These are phyloP conservation scores for Sclerotinia minor DNA, from an alignment of 2,329 filamentous ascomycete genomes.

Conservation along the genomic window DNA sequence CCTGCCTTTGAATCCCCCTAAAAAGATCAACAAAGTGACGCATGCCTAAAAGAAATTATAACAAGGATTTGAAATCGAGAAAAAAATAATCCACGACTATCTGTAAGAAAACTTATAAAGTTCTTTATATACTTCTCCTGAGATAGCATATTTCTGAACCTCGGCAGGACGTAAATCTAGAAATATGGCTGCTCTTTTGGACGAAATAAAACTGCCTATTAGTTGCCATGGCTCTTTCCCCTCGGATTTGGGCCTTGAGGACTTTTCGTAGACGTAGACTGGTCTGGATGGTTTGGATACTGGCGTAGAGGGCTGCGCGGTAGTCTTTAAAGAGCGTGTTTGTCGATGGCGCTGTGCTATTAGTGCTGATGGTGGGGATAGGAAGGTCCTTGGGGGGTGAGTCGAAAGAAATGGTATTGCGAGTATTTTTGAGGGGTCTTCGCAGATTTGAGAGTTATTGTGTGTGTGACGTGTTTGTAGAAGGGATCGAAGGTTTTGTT, in stretches of 20 bases:
- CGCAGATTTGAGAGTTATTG: slow-evolving; percentile 50
- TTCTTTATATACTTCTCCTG: not conserved
- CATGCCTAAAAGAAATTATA: slow-evolving; percentile 38
- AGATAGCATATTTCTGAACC: not conserved
- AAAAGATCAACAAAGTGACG: slow-evolving; percentile 46
- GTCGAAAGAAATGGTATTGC: slow-evolving; percentile 49
- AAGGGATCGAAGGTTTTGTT: slow-evolving; percentile 46
- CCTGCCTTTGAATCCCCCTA: slow-evolving; percentile 43
- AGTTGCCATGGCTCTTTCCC: not conserved
- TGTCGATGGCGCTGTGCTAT: slow-evolving; percentile 55
- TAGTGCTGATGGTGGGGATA: slow-evolving; percentile 56
- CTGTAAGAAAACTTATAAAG: not conserved
- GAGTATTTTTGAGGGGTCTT: slow-evolving; percentile 52
- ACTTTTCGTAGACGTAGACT: not conserved
- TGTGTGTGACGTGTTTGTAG: slow-evolving; percentile 55
- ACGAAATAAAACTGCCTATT: not conserved
- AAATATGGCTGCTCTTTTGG: not conserved
- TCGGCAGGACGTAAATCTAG: not conserved
- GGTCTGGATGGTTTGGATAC: not conserved
- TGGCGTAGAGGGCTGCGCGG: slow-evolving; percentile 50
- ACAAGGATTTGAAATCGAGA: slow-evolving; percentile 54
- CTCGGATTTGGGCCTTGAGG: not conserved
- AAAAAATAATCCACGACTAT: slow-evolving; percentile 55
- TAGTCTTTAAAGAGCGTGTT: slow-evolving; percentile 54
- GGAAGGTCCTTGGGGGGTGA: slow-evolving; percentile 53